phyloP scores from a whole-genome alignment of 306 rosid species.

The Acmispon strigosus region DNA sequence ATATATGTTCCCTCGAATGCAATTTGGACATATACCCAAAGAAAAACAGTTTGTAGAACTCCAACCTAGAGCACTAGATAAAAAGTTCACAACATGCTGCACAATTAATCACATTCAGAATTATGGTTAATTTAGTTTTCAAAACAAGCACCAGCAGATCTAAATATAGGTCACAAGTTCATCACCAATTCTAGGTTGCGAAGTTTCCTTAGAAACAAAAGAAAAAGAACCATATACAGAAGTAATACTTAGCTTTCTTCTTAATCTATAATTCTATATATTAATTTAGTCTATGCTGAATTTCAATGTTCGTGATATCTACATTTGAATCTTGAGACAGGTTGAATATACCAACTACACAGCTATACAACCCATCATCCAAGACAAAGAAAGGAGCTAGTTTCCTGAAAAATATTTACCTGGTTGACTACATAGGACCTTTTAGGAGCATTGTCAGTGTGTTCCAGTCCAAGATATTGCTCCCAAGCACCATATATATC shows the following conservation, averaged over 20 bases:
- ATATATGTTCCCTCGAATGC: too few species aligned
- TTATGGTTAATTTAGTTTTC: background rate
- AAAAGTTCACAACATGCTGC: background rate
- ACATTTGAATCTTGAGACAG: background rate
- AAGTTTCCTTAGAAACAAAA: background rate
- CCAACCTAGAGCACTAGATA: background rate
- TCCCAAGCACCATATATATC: constrained; percentile 88
- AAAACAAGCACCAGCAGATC: background rate
- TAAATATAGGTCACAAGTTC: background rate
- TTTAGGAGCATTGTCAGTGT: constrained; percentile 56
- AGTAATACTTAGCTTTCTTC: background rate
- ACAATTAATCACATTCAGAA: background rate
- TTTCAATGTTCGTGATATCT: background rate
- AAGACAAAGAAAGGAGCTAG: background rate
- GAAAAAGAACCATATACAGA: background rate
- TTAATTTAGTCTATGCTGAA: background rate
- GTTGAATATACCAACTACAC: too few species aligned
- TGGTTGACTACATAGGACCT: constrained; percentile 65
- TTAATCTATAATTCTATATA: background rate
- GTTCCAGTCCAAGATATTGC: constrained; percentile 86
- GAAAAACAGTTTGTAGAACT: background rate
- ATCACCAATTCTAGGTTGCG: background rate
- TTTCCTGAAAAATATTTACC: constrained; percentile 22
- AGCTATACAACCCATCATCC: background rate
- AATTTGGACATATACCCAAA: background rate